These are phyloP conservation scores for Teratosphaeria epicoccoides DNA, from an alignment of 2,329 filamentous ascomycete species.

Conservation along the genomic window DNA sequence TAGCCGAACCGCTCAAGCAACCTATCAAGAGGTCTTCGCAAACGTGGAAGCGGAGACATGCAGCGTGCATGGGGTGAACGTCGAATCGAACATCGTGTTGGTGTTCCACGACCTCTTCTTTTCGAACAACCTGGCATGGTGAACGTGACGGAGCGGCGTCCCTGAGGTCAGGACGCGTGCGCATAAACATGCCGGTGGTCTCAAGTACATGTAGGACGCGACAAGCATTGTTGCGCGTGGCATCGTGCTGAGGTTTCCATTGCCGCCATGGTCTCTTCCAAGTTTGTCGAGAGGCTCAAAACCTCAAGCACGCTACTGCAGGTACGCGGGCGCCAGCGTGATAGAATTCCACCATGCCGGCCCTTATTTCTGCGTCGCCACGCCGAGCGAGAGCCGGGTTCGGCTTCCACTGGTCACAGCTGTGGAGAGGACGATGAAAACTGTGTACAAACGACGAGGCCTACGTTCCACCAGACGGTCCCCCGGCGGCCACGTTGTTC, in stretches of 20 bases:
- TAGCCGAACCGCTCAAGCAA: neutral
- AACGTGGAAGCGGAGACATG: neutral
- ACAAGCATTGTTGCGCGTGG: neutral
- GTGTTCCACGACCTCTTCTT: neutral
- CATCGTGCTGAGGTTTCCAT: no score
- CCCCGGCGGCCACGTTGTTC: neutral
- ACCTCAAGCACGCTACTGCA: neutral
- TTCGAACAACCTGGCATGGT: neutral
- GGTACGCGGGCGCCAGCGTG: neutral
- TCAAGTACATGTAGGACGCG: neutral
- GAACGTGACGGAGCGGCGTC: no score
- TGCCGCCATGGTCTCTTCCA: neutral
- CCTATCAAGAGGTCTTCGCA: neutral
- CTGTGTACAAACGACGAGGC: neutral
- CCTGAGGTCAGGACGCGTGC: no score
- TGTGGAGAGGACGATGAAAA: neutral
- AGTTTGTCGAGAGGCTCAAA: neutral
- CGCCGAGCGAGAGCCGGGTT: neutral
- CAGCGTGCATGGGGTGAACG: neutral
- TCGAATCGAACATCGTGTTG: neutral
- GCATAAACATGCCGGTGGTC: no score
- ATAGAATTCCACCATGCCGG: neutral
- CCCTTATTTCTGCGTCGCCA: neutral
- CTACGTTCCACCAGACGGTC: neutral
- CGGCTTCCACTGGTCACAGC: neutral